phyloP scores from a whole-genome alignment of 805 yeast genomes.

The Myxozyma melibiosi region DNA sequence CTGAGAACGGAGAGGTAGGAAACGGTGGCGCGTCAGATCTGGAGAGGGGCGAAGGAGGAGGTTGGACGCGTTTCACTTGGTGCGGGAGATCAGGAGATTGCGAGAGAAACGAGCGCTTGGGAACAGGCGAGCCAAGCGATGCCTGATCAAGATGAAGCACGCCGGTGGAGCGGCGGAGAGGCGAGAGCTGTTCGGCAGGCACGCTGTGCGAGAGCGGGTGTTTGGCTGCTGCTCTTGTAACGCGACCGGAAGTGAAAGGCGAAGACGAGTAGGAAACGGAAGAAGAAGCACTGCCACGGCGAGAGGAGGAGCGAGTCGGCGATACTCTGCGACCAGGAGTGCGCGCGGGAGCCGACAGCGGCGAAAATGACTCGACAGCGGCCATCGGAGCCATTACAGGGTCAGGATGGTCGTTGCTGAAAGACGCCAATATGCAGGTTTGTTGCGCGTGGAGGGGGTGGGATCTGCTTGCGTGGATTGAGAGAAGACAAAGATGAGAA shows the following conservation, averaged over 20 bases:
- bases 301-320: conserved; percentile 20
- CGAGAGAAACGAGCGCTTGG: conserved; percentile 19
- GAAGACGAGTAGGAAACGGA: neutral
- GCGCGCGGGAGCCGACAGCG: conserved; percentile 22
- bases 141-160: conserved; percentile 47
- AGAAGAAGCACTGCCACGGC: conserved; percentile 8
- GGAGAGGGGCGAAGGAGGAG: conserved; percentile 1
- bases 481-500: neutral
- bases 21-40: neutral
- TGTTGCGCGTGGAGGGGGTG: neutral
- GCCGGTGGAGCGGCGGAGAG: conserved; percentile 47
- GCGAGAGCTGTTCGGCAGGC: conserved; percentile 24
- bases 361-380: conserved; percentile 28
- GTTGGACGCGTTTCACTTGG: conserved; percentile 9
- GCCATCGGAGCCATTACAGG: conserved; percentile 24
- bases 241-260: conserved; percentile 12
- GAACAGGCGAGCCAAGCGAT: conserved; percentile 35
- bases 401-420: conserved; percentile 1
- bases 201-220: conserved; percentile 17
- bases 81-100: conserved; percentile 8
- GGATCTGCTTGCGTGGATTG: neutral
- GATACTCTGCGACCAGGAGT: conserved; percentile 21
- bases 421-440: neutral
- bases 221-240: conserved; percentile 27
- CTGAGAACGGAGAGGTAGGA: neutral